Percentiles rank a stretch among this genome's conserved stretches.
Evolutionary conservation across 2,329 filamentous ascomycete genomes (phyloP).

Genomic region (Westerdykella ornata): DNA sequence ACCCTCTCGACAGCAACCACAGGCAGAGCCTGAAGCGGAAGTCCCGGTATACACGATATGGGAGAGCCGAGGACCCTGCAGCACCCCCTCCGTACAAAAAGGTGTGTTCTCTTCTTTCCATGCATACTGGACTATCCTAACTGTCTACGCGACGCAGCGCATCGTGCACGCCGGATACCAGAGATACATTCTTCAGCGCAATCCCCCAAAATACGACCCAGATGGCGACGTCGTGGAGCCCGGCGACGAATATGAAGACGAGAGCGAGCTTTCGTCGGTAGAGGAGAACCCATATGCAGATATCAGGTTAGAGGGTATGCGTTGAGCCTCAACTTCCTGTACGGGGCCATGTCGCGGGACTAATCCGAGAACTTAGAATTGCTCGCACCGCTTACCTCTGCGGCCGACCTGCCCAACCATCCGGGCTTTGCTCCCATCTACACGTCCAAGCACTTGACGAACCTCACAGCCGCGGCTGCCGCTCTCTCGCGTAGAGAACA

Average conservation of each 20-base stretch:
- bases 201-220: slow-evolving; percentile 65
- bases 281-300: slow-evolving; percentile 69
- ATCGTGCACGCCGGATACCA: slow-evolving; percentile 68
- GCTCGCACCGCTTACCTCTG: slow-evolving; percentile 66
- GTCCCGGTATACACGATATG: slow-evolving; percentile 63
- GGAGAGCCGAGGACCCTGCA: slow-evolving; percentile 54
- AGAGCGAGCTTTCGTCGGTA: slow-evolving; percentile 52
- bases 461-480: slow-evolving; percentile 62
- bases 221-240: slow-evolving; percentile 72
- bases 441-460: slow-evolving; percentile 63
- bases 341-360: slow-evolving; percentile 8
- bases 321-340: background rate
- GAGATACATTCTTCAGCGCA: slow-evolving; percentile 66
- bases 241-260: slow-evolving; percentile 63
- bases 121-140: slow-evolving; percentile 5
- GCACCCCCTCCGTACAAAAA: slow-evolving; percentile 66
- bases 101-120: slow-evolving; percentile 44
- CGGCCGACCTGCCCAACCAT: slow-evolving; percentile 67
- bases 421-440: slow-evolving; percentile 69
- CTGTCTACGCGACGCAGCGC: slow-evolving; percentile 44
- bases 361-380: slow-evolving; percentile 50
- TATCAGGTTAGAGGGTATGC: slow-evolving; percentile 62
- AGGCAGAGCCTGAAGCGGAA: slow-evolving; percentile 73
- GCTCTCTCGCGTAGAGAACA: slow-evolving; percentile 71
- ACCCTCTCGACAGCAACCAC: slow-evolving; percentile 60